A percentile compares a stretch with the other conserved stretches of the same genome.
phyloP scores from a whole-genome alignment of 129 eudicot genomes.

The Gnaphalium uliginosum region DNA sequence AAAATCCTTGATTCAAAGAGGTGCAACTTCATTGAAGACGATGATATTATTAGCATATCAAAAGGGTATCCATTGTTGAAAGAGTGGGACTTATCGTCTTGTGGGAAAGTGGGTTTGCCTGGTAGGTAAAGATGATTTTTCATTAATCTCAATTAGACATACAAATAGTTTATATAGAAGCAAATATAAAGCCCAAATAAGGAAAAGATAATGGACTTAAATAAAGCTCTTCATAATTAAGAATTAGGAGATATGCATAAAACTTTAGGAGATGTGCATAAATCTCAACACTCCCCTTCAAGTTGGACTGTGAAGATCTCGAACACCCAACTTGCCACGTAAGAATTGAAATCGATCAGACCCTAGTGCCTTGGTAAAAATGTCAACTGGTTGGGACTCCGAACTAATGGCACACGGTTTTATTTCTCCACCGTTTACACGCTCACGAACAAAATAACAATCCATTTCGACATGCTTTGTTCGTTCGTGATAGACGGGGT shows the following conservation, averaged over 20 bases:
- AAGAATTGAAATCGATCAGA: too few species aligned
- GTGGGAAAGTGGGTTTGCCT: slow-evolving; percentile 41
- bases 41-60: slow-evolving; percentile 40
- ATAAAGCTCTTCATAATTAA: too few species aligned
- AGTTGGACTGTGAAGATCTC: background rate
- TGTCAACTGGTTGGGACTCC: background rate
- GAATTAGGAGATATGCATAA: too few species aligned
- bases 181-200: too few species aligned
- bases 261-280: too few species aligned
- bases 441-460: background rate
- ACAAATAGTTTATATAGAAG: too few species aligned
- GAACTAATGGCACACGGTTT: background rate
- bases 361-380: background rate
- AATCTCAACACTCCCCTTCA: background rate
- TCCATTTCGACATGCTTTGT: background rate
- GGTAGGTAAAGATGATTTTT: slow-evolving; percentile 16
- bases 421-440: background rate
- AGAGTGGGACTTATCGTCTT: slow-evolving; percentile 66
- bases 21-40: slow-evolving; percentile 48
- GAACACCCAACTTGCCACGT: background rate
- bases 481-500: background rate
- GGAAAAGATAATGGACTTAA: too few species aligned
- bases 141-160: too few species aligned
- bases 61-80: slow-evolving; percentile 55
- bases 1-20: slow-evolving; percentile 40